Percentiles rank a stretch among this genome's conserved stretches.
Conservation (phyloP, 2,329 filamentous ascomycete species). For the Trichoderma aggressivum region DNA sequence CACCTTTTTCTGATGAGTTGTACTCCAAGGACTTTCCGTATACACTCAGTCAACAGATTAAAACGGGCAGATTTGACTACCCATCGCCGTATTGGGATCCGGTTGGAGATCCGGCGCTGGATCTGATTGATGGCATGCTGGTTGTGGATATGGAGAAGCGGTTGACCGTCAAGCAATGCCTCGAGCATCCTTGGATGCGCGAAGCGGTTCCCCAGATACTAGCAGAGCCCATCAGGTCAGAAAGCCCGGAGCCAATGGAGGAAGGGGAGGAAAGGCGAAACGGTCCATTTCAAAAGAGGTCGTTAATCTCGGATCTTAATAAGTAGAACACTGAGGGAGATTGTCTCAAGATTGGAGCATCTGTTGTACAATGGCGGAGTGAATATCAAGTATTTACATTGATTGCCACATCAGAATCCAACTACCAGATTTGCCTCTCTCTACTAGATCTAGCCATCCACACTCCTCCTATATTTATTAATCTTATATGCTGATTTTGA, state of each 20-base stretch:
- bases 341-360: neutral
- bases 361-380: neutral
- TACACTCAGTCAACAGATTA: slow-evolving; percentile 73
- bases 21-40: slow-evolving; percentile 72
- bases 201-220: neutral
- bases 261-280: neutral
- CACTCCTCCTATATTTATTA: no score
- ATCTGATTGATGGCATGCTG: slow-evolving; percentile 88
- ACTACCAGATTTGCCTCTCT: no score
- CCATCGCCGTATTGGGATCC: slow-evolving; percentile 91
- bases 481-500: no score
- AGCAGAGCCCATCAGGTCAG: neutral
- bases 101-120: slow-evolving; percentile 68
- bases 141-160: slow-evolving; percentile 80
- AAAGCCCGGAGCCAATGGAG: neutral
- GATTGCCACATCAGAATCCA: no score
- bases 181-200: slow-evolving; percentile 76
- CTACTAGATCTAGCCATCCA: no score
- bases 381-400: no score
- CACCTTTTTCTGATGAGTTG: slow-evolving; percentile 83
- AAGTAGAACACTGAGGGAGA: neutral
- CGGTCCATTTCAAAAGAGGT: neutral
- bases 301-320: neutral
- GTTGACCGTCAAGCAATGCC: slow-evolving; percentile 84
- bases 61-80: slow-evolving; percentile 79